A percentile compares a stretch with the other conserved stretches of the same genome.
Conservation (phyloP, 164 flowering plant species). For the Nymphaea thermarum region DNA sequence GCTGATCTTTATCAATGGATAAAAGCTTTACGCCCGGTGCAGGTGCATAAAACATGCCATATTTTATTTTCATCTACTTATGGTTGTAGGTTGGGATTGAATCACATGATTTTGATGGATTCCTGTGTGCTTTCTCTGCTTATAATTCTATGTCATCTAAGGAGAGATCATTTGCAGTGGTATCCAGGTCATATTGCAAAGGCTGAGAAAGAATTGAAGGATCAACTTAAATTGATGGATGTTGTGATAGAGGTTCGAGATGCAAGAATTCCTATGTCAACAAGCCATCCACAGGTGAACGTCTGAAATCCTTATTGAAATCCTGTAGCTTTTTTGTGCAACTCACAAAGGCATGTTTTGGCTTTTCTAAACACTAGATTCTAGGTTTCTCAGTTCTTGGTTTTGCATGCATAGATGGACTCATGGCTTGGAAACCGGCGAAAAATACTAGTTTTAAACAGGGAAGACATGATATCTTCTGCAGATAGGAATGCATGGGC, state of each 20-base stretch:
- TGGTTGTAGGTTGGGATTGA: background rate
- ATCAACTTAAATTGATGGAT: constrained; percentile 91
- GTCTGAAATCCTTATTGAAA: background rate
- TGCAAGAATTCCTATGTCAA: constrained; percentile 89
- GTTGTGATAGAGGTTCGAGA: constrained; percentile 97
- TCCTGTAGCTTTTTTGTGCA: background rate
- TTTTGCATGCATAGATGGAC: constrained; percentile 54
- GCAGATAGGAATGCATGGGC: constrained; percentile 95
- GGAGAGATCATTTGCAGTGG: constrained; percentile 45
- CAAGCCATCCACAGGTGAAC: constrained; percentile 76
- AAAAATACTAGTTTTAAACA: constrained; percentile 73
- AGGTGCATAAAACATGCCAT: constrained; percentile 37
- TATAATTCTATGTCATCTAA: background rate
- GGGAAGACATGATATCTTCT: constrained; percentile 98
- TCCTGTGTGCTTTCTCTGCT: background rate
- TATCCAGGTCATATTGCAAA: constrained; percentile 98
- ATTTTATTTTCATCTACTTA: constrained; percentile 4
- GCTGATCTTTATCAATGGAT: constrained; percentile 77
- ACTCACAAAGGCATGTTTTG: background rate
- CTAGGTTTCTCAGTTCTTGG: background rate
- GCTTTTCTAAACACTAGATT: background rate
- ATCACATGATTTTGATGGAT: background rate
- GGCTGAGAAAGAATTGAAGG: constrained; percentile 82
- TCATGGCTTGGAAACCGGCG: constrained; percentile 84
- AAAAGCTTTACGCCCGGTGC: constrained; percentile 72